These are phyloP conservation scores for Gillenia trifoliata DNA, from an alignment of 306 rosid genomes.

Conservation along the genomic window DNA sequence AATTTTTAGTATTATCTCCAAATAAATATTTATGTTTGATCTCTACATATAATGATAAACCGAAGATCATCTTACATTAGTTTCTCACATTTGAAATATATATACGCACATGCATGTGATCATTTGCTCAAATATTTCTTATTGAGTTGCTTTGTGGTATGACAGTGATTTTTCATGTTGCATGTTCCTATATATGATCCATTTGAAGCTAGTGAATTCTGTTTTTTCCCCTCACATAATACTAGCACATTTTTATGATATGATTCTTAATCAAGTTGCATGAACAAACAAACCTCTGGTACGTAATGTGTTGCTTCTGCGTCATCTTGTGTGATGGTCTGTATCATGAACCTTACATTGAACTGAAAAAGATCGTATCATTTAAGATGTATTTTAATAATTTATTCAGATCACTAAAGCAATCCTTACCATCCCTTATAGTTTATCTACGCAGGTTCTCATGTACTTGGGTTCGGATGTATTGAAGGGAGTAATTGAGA, in stretches of 20 bases:
- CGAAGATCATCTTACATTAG: neutral
- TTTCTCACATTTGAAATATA: neutral
- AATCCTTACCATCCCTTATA: constrained; percentile 18
- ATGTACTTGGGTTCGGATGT: constrained; percentile 79
- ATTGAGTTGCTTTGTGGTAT: neutral
- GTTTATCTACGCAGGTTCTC: constrained; percentile 60
- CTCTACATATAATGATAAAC: neutral
- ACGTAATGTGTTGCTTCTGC: neutral
- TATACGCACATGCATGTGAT: neutral
- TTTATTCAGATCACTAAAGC: constrained; percentile 16
- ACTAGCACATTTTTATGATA: constrained; percentile 4
- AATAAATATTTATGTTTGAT: neutral
- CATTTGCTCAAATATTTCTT: neutral
- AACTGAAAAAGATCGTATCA: neutral
- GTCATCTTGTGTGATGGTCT: neutral
- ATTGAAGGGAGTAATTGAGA: constrained; percentile 64
- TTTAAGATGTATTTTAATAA: constrained; percentile 15
- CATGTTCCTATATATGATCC: neutral
- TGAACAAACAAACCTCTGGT: neutral
- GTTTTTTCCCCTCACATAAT: neutral
- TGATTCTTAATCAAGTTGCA: constrained; percentile 2
- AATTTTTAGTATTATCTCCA: neutral
- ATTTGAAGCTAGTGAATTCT: neutral
- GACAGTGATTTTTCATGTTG: neutral
- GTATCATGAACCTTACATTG: neutral